Evolutionary conservation across 1,284 basidiomycete genomes (phyloP), one percentile per base, ranked within the genome.

Genomic region (Vanrija sp.): DNA sequence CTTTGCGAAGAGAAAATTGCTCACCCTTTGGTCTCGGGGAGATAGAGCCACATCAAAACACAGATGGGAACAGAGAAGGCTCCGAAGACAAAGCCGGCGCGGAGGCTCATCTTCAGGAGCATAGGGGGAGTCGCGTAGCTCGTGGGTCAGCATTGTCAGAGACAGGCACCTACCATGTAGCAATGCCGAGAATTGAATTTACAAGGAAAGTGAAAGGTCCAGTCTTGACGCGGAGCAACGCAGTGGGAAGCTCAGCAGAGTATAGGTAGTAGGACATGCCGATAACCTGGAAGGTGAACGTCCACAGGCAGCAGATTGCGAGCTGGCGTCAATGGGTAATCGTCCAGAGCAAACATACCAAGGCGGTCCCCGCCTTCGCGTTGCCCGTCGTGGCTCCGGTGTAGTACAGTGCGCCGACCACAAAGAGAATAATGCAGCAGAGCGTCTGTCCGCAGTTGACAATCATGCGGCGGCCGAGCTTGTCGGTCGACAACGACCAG

Each of bases 21-120:
- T 31, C 31, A 31, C 31, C 58, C 57, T 47, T 64, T 66, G 20
- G 64, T 66, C 54, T 64, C 64, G 12, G 64, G 62, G 4, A 64
- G 47, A 48, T 55, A 62, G 24, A 61, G 45, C 62, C 62, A 64
- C 50, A 64, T 60, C 51, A 53, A 42, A 36, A 61, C 36, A 20
- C 55, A 56, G 25, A 61, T 58, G 5, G 62, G 62, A 2, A 60
- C 47, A 9, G 62, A 47, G 14, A 57, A 19, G 20, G 51, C 39
- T 39, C 24, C 42, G 31, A 46, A 37, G 51, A 62, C 18, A 23
- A 51, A 14, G 7, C 57, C 61, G 18, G 53, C 51, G 8, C 49
- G 60, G 16, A 64, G 24, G 53, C 58, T 62, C 41, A 64, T 51
- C 0, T 12, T 56, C 55, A 57, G 23, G 53, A 47, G 48, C 59